Evolutionary conservation across 148 eudicot genomes (phyloP), one percentile per base, ranked within the genome.

Genomic region (Bassia scoparia): DNA sequence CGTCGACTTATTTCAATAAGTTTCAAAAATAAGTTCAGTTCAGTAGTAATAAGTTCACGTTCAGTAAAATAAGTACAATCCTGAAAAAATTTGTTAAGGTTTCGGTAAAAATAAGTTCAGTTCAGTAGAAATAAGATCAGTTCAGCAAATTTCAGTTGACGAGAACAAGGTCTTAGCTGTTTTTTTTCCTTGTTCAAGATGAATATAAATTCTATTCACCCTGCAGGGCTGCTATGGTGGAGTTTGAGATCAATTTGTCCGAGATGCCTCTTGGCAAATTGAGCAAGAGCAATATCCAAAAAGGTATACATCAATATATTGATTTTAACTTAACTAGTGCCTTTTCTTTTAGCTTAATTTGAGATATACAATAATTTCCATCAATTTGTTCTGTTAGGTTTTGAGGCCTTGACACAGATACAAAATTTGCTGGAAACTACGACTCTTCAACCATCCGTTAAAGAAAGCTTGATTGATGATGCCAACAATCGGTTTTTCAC

Each of bases 191-290:
- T 21, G 33, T 26, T 54, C 21, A 55, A 56, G 58, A 72, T 55
- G 66, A 5, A 58, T 58, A 38, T 63, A 67, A 72, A 73, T 44
- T 63, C 59, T 53, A 43, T 34, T 50, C 68, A 41, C 65, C 71
- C 68, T 82, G 72, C 87, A 96, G 99, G 77, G 92, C 90, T 84
- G 99, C 99, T 13, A 92, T 96, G 97, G 81, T 90, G 97, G 99
- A 96, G 74, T 96, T 96, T 74, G 88, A 96, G 74, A 96, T 96
- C 79, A 96, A 96, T 77, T 80, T 96, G 96, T 85, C 96, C 59
- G 96, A 92, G 79, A 96, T 96, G 99, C 99, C 99, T 20, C 91
- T 96, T 58, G 99, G 97, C 38, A 96, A 96, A 78, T 85, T 96
- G 56, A 96, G 99, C 89, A 92, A 86, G 84, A 88, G 80, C 68